phyloP scores from a whole-genome alignment of 805 yeast species.

The Wickerhamomyces ciferrii region DNA sequence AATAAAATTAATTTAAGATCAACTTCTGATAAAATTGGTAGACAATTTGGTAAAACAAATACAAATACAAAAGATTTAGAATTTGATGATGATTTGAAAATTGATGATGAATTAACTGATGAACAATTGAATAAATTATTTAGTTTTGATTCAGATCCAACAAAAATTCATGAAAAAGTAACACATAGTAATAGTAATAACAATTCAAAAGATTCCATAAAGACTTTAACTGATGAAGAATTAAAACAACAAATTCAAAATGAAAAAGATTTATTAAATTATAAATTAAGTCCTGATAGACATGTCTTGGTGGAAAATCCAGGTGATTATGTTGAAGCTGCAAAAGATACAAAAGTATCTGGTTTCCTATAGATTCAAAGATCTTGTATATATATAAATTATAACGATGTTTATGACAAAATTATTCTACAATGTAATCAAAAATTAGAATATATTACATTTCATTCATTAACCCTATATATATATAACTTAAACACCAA shows the following conservation, averaged over 20 bases:
- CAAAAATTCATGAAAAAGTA: neutral
- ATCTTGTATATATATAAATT: neutral
- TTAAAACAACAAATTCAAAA: constrained; percentile 25
- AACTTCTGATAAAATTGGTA: constrained; percentile 3
- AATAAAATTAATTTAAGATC: neutral
- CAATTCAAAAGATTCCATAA: constrained; percentile 12
- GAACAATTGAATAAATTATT: constrained; percentile 16
- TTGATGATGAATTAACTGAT: constrained; percentile 5
- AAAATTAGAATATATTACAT: neutral
- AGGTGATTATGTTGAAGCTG: constrained; percentile 33
- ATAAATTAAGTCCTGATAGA: constrained; percentile 24
- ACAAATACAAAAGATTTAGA: neutral
- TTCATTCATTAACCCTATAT: neutral
- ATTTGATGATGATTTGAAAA: neutral
- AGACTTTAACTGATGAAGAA: constrained; percentile 7
- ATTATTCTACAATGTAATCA: neutral
- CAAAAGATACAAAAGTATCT: constrained; percentile 29
- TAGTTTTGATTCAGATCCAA: constrained; percentile 3
- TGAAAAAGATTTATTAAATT: constrained; percentile 22
- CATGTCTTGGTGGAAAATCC: constrained; percentile 34
- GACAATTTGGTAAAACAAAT: neutral
- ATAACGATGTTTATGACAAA: neutral
- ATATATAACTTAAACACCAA: neutral
- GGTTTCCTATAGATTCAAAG: constrained; percentile 26
- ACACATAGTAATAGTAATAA: constrained; percentile 3